Evolutionary conservation across 768 basidiomycete species (phyloP).

Genomic region (Zangia roseola): DNA sequence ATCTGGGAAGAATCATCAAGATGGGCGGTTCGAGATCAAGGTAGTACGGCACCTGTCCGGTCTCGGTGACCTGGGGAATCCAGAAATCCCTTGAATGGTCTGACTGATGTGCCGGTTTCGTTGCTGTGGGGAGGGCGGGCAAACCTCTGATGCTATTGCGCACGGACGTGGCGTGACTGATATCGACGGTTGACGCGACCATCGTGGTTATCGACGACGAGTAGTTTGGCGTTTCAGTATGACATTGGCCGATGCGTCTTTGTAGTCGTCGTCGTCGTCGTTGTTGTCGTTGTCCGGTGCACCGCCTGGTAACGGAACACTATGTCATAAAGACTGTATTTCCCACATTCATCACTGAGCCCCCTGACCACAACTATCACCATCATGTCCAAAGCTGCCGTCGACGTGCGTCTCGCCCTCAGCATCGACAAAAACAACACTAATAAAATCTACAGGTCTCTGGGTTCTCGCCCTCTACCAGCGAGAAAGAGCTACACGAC

Average conservation of each 20-base stretch:
- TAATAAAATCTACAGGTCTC: constrained; percentile 52
- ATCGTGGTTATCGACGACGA: constrained; percentile 17
- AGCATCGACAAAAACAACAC: neutral
- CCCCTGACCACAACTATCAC: neutral
- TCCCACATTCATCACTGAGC: constrained; percentile 12
- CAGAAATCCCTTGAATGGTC: constrained; percentile 68
- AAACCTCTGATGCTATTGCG: constrained; percentile 29
- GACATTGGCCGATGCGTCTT: constrained; percentile 3
- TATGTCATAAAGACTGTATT: constrained; percentile 14
- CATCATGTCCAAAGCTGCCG: constrained; percentile 26
- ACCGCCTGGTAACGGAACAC: constrained; percentile 3
- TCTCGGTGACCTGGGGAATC: constrained; percentile 80
- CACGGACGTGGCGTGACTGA: neutral
- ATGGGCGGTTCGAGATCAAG: neutral
- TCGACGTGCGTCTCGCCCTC: constrained; percentile 35
- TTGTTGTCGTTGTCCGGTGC: constrained; percentile 16
- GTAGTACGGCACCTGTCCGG: constrained; percentile 66
- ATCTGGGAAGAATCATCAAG: constrained; percentile 50
- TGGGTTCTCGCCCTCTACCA: constrained; percentile 64
- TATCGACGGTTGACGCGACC: constrained; percentile 10
- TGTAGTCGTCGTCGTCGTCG: neutral
- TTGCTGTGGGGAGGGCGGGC: constrained; percentile 24
- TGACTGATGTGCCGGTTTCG: constrained; percentile 1
- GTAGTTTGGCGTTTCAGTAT: neutral
- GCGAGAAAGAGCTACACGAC: constrained; percentile 65